Evolutionary conservation across 2,329 filamentous ascomycete species (phyloP).

Genomic region (Colletotrichum sojae): DNA sequence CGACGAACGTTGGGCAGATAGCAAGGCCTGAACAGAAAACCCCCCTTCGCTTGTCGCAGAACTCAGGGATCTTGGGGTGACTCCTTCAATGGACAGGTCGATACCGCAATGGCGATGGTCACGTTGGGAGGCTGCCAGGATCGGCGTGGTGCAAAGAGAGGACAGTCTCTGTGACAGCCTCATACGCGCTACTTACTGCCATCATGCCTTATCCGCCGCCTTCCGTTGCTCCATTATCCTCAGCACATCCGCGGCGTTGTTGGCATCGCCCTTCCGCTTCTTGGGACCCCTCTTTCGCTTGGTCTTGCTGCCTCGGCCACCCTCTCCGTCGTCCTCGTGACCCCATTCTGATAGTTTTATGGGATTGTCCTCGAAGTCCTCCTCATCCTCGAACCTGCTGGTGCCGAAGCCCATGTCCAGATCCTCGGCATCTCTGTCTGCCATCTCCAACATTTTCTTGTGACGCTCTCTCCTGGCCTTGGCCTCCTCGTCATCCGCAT

Average conservation of each 20-base stretch:
- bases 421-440: constrained; percentile 88
- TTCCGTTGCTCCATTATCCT: constrained; percentile 78
- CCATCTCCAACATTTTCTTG: constrained; percentile 80
- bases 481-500: constrained; percentile 59
- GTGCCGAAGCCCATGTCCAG: constrained; percentile 96
- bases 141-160: not conserved
- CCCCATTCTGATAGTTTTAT: constrained; percentile 78
- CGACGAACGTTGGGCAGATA: too few relatives aligned
- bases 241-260: constrained; percentile 86
- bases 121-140: not conserved
- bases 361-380: constrained; percentile 79
- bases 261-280: constrained; percentile 83
- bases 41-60: too few relatives aligned
- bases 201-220: constrained; percentile 45
- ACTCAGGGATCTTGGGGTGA: not conserved
- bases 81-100: not conserved
- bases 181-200: not conserved
- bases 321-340: constrained; percentile 66
- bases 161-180: not conserved
- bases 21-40: too few relatives aligned
- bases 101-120: not conserved
- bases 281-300: constrained; percentile 80
- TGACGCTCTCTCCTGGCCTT: constrained; percentile 76
- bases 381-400: constrained; percentile 88
- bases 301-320: constrained; percentile 59